Conservation (phyloP, 2,329 filamentous ascomycete species). For the Fusarium burgessii region DNA sequence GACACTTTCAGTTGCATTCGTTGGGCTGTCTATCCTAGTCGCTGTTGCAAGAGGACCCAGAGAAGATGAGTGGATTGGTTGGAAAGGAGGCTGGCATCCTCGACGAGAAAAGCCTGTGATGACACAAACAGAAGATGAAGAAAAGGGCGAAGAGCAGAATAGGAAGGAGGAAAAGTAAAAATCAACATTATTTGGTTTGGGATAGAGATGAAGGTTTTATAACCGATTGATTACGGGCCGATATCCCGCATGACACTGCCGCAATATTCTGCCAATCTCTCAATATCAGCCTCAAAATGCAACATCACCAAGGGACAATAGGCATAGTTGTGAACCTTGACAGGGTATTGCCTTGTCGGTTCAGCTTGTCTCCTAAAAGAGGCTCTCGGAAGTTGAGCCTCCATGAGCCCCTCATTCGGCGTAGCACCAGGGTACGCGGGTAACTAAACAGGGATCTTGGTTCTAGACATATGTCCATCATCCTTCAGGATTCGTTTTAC, state of each 20-base stretch:
- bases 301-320: neutral
- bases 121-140: constrained; percentile 12
- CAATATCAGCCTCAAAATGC: neutral
- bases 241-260: neutral
- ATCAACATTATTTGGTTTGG: neutral
- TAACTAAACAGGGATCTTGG: constrained; percentile 7
- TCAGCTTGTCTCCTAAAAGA: neutral
- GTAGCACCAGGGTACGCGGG: neutral
- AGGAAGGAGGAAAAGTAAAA: constrained; percentile 12
- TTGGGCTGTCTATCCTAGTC: constrained; percentile 41
- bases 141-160: constrained; percentile 1
- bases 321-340: neutral
- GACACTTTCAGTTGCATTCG: constrained; percentile 42
- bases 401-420: constrained; percentile 12
- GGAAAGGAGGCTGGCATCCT: constrained; percentile 48
- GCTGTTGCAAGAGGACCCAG: constrained; percentile 49
- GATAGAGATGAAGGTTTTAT: neutral
- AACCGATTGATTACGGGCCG: neutral
- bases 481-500: constrained; percentile 9
- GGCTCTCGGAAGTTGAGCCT: constrained; percentile 17
- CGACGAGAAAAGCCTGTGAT: constrained; percentile 21
- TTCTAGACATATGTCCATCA: constrained; percentile 1
- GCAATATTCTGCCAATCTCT: neutral
- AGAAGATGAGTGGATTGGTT: constrained; percentile 50
- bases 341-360: neutral